These are phyloP conservation scores for Aureobasidium sp. DNA, from an alignment of 2,329 filamentous ascomycete genomes.

Conservation along the genomic window DNA sequence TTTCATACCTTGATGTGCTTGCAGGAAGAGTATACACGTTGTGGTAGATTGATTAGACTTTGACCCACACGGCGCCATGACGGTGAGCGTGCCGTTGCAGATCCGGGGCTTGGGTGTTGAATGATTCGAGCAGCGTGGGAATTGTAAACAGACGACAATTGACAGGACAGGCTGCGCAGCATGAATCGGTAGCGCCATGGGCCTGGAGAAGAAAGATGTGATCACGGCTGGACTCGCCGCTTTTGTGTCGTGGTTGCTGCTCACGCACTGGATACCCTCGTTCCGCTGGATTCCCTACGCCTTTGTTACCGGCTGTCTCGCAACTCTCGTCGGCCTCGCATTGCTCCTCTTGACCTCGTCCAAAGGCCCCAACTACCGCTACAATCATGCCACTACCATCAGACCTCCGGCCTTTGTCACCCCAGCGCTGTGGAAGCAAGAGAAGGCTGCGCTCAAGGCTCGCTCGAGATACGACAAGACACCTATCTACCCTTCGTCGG, in stretches of 20 bases:
- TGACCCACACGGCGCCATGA: neutral
- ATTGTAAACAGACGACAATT: constrained; percentile 8
- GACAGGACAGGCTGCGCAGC: neutral
- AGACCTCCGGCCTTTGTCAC: constrained; percentile 23
- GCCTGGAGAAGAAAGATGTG: constrained; percentile 66
- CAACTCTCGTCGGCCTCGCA: constrained; percentile 48
- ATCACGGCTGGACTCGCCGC: constrained; percentile 59
- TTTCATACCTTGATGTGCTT: neutral
- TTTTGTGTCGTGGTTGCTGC: constrained; percentile 83
- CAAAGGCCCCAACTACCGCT: constrained; percentile 55
- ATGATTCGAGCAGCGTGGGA: neutral
- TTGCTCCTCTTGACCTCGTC: constrained; percentile 58
- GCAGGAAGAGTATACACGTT: neutral
- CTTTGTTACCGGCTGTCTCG: constrained; percentile 62
- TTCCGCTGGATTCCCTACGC: constrained; percentile 82
- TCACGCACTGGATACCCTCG: constrained; percentile 72
- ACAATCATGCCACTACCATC: constrained; percentile 31
- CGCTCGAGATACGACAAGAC: constrained; percentile 60
- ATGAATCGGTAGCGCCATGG: constrained; percentile 41
- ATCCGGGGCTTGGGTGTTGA: constrained; percentile 2
- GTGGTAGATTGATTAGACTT: neutral
- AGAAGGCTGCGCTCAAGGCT: constrained; percentile 59
- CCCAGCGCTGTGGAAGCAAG: constrained; percentile 56
- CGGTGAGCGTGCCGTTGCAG: constrained; percentile 1
- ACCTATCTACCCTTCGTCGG: constrained; percentile 68